Conservation (phyloP, 306 rosid genomes). For the Sphenostylis stenocarpa region DNA sequence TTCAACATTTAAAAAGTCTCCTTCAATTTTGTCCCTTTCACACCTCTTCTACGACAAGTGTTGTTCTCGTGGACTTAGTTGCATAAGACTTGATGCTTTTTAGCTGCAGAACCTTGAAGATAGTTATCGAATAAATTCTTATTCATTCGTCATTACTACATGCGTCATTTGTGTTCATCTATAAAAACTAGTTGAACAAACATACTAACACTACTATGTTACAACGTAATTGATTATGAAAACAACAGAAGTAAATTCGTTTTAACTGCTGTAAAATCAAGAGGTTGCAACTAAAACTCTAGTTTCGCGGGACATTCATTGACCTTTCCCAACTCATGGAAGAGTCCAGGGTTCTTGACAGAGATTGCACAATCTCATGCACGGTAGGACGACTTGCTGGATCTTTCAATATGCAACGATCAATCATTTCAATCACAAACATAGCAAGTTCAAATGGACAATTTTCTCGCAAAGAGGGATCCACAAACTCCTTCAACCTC, state of each 20-base stretch:
- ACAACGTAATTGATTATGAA: neutral
- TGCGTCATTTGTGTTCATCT: neutral
- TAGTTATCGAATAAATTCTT: neutral
- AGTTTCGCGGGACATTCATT: constrained; percentile 21
- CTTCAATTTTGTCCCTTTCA: neutral
- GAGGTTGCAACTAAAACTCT: constrained; percentile 16
- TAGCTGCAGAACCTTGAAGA: neutral
- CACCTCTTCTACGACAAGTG: too few species aligned
- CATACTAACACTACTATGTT: neutral
- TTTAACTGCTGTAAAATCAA: neutral
- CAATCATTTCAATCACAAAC: constrained; percentile 45
- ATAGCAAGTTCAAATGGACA: constrained; percentile 67
- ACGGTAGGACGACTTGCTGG: constrained; percentile 64
- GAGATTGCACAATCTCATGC: constrained; percentile 65
- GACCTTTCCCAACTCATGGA: constrained; percentile 72
- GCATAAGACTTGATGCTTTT: too few species aligned
- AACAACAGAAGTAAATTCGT: neutral
- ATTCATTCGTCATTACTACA: constrained; percentile 6
- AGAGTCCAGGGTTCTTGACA: constrained; percentile 55
- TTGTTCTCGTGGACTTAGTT: neutral
- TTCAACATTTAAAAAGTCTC: neutral
- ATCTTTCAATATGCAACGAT: constrained; percentile 58
- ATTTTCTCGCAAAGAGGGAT: constrained; percentile 47
- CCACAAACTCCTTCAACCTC: constrained; percentile 56
- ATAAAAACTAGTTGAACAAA: neutral